These are phyloP conservation scores for Ogataea nitratoaversa DNA, from an alignment of 805 yeast genomes.

Conservation along the genomic window DNA sequence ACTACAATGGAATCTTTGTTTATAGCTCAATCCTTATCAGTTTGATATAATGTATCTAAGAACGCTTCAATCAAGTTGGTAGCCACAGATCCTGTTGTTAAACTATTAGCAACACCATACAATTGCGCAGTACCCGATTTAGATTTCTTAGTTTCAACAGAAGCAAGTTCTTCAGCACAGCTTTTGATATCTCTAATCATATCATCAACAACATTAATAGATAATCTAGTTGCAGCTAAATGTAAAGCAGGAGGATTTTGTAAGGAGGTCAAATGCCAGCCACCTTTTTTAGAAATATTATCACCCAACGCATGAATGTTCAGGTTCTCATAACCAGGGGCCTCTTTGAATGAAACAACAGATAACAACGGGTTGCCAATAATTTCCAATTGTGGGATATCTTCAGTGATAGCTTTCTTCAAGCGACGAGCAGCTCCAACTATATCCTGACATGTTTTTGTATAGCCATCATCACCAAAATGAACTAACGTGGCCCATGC, in stretches of 20 bases:
- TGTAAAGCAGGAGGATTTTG: slow-evolving; percentile 92
- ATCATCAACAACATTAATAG: slow-evolving; percentile 57
- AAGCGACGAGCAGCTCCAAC: slow-evolving; percentile 60
- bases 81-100: slow-evolving; percentile 78
- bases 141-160: slow-evolving; percentile 12
- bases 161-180: slow-evolving; percentile 38
- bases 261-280: slow-evolving; percentile 87
- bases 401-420: slow-evolving; percentile 40
- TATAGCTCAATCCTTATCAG: slow-evolving; percentile 12
- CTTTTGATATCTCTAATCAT: slow-evolving; percentile 49
- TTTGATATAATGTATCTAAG: slow-evolving; percentile 73
- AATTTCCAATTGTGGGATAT: slow-evolving; percentile 56
- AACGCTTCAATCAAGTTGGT: slow-evolving; percentile 76
- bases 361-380: slow-evolving; percentile 85
- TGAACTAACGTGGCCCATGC: slow-evolving; percentile 92
- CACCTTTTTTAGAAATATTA: slow-evolving; percentile 52
- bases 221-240: slow-evolving; percentile 76
- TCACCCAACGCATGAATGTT: slow-evolving; percentile 82
- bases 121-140: slow-evolving; percentile 74
- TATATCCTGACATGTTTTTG: slow-evolving; percentile 59
- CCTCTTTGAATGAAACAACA: slow-evolving; percentile 66
- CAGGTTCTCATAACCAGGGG: slow-evolving; percentile 38
- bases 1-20: no score
- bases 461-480: slow-evolving; percentile 83
- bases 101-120: slow-evolving; percentile 94